A percentile compares a stretch with the other conserved stretches of the same genome.
phyloP scores from a whole-genome alignment of 106 monocot genomes.

The Acorus calamus region DNA sequence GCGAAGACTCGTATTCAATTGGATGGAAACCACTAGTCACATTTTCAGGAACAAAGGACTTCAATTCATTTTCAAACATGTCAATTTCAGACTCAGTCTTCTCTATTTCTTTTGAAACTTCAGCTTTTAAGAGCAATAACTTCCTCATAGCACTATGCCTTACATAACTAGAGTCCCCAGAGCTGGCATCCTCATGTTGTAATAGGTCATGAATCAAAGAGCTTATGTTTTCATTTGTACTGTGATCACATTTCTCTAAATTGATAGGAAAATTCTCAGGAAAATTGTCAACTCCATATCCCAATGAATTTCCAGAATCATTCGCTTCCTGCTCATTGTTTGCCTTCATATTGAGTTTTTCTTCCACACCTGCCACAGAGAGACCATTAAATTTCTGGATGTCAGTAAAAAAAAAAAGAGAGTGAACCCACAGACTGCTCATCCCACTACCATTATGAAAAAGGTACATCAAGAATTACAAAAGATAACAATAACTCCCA shows the following conservation, averaged over 20 bases:
- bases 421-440: no score
- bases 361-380: conserved; percentile 31
- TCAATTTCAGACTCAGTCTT: conserved; percentile 89
- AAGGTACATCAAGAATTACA: no score
- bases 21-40: conserved; percentile 3
- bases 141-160: conserved; percentile 28
- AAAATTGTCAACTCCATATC: conserved; percentile 7
- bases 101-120: conserved; percentile 62
- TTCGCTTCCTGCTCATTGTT: conserved; percentile 22
- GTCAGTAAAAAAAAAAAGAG: neutral
- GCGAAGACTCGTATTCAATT: neutral
- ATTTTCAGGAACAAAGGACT: conserved; percentile 20
- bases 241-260: conserved; percentile 22
- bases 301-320: conserved; percentile 11
- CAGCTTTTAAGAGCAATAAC: conserved; percentile 42
- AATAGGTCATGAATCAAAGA: conserved; percentile 42
- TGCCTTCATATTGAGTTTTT: conserved; percentile 20
- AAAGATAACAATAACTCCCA: no score
- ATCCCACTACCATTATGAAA: no score
- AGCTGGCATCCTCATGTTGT: conserved; percentile 52
- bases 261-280: conserved; percentile 23
- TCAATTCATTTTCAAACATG: conserved; percentile 61
- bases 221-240: conserved; percentile 20
- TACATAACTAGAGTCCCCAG: conserved; percentile 41
- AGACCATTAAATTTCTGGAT: neutral